Base-by-base conservation (phyloP, 179 eudicot species). In the Beta corolliflora region DNA sequence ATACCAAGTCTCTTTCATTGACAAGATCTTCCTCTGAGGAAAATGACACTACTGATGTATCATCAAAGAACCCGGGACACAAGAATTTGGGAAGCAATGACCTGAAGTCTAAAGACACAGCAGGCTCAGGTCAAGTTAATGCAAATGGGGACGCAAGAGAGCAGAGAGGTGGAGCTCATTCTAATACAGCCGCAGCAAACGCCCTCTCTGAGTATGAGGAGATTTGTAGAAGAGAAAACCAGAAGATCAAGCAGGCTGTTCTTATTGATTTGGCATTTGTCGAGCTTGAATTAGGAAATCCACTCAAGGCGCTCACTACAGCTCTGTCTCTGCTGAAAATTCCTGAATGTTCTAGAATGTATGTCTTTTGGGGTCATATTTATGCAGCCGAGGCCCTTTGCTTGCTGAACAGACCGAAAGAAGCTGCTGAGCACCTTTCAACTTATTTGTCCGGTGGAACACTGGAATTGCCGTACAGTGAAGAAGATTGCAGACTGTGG, bases 361-460 rank as follows among this genome's bases (percentile, higher is more conserved):
- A 91, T 44, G 77, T 86, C 54, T 96, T 91, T 71, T 85, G 89
- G 67, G 98, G 91, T n/a, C 91, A 89, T 74, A 74, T 96, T 52
- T 94, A 96, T 81, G 96, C 94, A 61, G 97, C 99, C 0, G 99
- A 96, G 82, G 92, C 98, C 84, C 91, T 92, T 41, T 96, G 99
- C 84, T 87, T 90, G 70, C 87, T 96, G 25, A 91, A 91, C 88
- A 91, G 88, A 71, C 91, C 93, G 11, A 89, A 89, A 59, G 97
- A 96, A 84, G 99, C 99, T 82, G 92, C 97, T 41, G 93, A 91
- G 53, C 93, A 89, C 84, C 87, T 94, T 77, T 89, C 83, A 31
- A 70, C 74, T 46, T 96, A 96, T 84, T 75, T 94, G 67, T 88
- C 91, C 0, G 61, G 83, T 64, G 97, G 86, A 53, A 82, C 66